Conservation (phyloP, 345 rosid genomes). For the Mallotus nudiflorus region DNA sequence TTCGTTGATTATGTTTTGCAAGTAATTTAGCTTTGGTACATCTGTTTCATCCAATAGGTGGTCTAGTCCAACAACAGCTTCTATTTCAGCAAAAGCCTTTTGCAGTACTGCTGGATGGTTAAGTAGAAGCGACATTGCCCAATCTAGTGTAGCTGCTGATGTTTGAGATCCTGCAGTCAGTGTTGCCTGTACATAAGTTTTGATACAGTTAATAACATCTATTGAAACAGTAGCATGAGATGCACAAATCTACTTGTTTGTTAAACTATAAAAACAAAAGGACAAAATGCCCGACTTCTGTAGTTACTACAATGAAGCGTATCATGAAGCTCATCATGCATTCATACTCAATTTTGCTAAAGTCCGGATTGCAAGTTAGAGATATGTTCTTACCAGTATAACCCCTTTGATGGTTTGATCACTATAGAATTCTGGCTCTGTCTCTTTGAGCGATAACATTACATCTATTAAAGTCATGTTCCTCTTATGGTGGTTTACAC, state of each 20-base stretch:
- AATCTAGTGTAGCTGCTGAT: conserved; percentile 8
- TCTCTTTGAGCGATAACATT: conserved; percentile 13
- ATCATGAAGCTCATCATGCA: too few relatives aligned
- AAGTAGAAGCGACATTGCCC: conserved; percentile 9
- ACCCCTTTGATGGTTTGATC: conserved; percentile 9
- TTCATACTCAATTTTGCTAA: too few relatives aligned
- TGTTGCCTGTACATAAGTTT: background rate
- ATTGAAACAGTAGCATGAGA: too few relatives aligned
- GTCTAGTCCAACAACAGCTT: background rate
- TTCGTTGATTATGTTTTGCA: too few relatives aligned
- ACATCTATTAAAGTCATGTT: conserved; percentile 11
- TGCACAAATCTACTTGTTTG: too few relatives aligned
- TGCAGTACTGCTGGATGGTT: conserved; percentile 4
- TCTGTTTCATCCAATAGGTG: background rate
- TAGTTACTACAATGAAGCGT: too few relatives aligned
- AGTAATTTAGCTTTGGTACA: too few relatives aligned
- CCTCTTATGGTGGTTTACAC: background rate
- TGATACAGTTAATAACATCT: too few relatives aligned
- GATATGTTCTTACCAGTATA: background rate
- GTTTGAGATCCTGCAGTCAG: conserved; percentile 8
- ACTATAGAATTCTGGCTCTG: conserved; percentile 11
- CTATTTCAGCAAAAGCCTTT: conserved; percentile 3
- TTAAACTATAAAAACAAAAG: background rate
- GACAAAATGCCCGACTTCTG: too few relatives aligned
- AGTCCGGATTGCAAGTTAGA: too few relatives aligned